Evolutionary conservation across 805 yeast species (phyloP), one percentile per base, ranked within the genome.

Genomic region (Metschnikowia borealis): DNA sequence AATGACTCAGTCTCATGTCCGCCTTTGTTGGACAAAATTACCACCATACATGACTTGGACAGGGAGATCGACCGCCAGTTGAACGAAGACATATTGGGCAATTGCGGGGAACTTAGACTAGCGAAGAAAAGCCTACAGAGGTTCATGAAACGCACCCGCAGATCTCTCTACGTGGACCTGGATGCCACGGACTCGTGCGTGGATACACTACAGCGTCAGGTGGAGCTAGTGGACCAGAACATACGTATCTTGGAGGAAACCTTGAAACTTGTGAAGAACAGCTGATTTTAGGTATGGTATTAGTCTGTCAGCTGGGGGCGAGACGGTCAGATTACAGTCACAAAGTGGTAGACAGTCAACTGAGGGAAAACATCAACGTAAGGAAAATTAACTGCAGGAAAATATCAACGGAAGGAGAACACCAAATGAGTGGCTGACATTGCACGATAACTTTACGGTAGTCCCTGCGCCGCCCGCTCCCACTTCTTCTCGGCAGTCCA

Each of bases 401-500:
- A 34, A n/a, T 11, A 26, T 8, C 29, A 26, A 26, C 29, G 1
- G 5, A 26, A 26, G 11, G 11, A 26, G 8, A 8, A 26, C 4
- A 26, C 29, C 13, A 26, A 26, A 4, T 26, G 29, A 3, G 15
- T 6, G 36, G 11, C 11, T 15, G 17, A 14, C n/a, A 5, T 34
- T 8, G 38, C 14, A 18, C 38, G 37, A 17, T 8, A 4, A 5
- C 13, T 26, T 13, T 36, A 46, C 39, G 47, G 46, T 15, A 71
- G 56, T 1, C 77, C 77, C 32, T 59, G 62, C 5, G 75, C 75
- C 3, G 79, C 79, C 35, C 75, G 68, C 51, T 80, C 85, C 92
- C 94, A 91, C 56, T 82, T 80, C 46, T 84, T 89, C 20, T 82
- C 82, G 52, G 82, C 84, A 14, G 78, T 76, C 98, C 98, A 91